Evolutionary conservation across 1,139 yeast genomes (phyloP).

Genomic region (Candida tetrigidarum): DNA sequence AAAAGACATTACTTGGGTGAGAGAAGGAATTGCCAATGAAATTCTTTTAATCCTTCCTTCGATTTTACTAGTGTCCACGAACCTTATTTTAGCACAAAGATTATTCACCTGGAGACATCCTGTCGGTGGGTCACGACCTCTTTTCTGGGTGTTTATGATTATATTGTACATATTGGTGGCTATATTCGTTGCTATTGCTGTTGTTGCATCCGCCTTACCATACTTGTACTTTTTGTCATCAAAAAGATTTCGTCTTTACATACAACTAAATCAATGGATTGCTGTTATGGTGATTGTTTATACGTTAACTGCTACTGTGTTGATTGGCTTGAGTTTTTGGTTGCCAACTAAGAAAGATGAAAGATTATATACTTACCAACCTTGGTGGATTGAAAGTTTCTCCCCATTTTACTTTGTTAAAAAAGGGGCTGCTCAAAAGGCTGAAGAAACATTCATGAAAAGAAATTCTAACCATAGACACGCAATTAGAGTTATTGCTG

Average conservation of each 20-base stretch:
- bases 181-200: constrained; percentile 33
- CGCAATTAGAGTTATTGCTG: constrained; percentile 48
- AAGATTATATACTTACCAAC: constrained; percentile 47
- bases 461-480: constrained; percentile 48
- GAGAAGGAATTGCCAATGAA: constrained; percentile 36
- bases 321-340: constrained; percentile 54
- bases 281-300: constrained; percentile 58
- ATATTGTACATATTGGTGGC: constrained; percentile 33
- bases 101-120: constrained; percentile 53
- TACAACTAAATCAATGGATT: constrained; percentile 28
- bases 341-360: constrained; percentile 58
- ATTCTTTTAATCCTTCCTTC: constrained; percentile 39
- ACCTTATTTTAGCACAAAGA: constrained; percentile 46
- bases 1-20: constrained; percentile 25
- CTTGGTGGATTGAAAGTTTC: constrained; percentile 53
- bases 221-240: constrained; percentile 32
- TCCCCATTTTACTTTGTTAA: constrained; percentile 46
- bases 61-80: constrained; percentile 36
- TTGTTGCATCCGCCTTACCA: constrained; percentile 41
- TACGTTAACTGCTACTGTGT: constrained; percentile 53
- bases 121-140: constrained; percentile 43
- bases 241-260: constrained; percentile 5
- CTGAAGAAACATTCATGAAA: constrained; percentile 47
- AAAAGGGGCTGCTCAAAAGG: constrained; percentile 41
- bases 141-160: constrained; percentile 41